Evolutionary conservation across 345 rosid species (phyloP).

Genomic region (Camelina neglecta): DNA sequence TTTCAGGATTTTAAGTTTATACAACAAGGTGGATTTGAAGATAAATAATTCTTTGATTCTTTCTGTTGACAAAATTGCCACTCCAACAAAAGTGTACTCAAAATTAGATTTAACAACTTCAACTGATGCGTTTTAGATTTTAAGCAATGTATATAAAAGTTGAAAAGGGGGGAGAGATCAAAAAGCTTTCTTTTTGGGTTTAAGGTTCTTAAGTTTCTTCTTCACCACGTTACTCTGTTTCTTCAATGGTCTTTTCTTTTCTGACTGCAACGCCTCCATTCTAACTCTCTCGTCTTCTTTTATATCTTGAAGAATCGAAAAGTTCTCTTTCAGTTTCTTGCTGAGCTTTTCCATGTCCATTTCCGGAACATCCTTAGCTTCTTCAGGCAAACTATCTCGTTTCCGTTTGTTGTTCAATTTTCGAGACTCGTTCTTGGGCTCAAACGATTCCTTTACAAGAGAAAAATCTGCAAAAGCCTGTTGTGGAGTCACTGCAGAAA

Average conservation of each 20-base stretch:
- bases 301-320: constrained; percentile 53
- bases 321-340: constrained; percentile 63
- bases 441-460: constrained; percentile 63
- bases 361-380: constrained; percentile 18
- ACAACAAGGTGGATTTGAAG: no score
- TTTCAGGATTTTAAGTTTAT: no score
- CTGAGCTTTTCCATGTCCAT: constrained; percentile 55
- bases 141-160: constrained; percentile 15
- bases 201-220: constrained; percentile 44
- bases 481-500: constrained; percentile 61
- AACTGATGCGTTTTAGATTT: background rate
- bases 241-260: constrained; percentile 54
- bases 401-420: constrained; percentile 64
- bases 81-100: background rate
- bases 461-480: constrained; percentile 74
- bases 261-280: constrained; percentile 43
- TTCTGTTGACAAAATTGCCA: background rate
- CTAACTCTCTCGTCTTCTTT: constrained; percentile 68
- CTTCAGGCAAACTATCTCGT: constrained; percentile 43
- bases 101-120: background rate
- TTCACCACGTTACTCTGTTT: constrained; percentile 46
- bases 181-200: constrained; percentile 32
- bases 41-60: no score
- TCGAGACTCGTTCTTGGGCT: constrained; percentile 39
- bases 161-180: background rate